phyloP scores from a whole-genome alignment of 1,284 basidiomycete genomes.

The Ganoderma meredithae region DNA sequence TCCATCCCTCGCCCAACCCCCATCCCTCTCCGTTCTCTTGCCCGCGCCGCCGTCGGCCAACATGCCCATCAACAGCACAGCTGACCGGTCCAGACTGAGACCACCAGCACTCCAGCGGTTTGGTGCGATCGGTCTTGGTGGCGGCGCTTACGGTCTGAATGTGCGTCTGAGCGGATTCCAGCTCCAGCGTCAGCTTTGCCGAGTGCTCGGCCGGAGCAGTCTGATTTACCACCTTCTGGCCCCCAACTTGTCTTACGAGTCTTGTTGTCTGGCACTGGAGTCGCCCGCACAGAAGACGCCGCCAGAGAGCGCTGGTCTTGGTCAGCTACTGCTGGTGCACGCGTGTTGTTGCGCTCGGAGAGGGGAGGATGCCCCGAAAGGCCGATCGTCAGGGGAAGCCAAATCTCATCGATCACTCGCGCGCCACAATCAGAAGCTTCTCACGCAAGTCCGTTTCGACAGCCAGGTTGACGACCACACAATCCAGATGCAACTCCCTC shows the following conservation, averaged over 20 bases:
- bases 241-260: not conserved
- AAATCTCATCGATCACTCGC: slow-evolving; percentile 10
- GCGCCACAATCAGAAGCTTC: slow-evolving; percentile 9
- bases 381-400: slow-evolving; percentile 14
- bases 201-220: not conserved
- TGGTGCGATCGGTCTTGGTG: slow-evolving; percentile 23
- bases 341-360: not conserved
- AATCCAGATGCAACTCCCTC: not conserved
- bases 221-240: slow-evolving; percentile 8
- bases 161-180: slow-evolving; percentile 29
- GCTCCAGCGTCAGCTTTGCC: slow-evolving; percentile 12
- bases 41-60: not conserved
- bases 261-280: not conserved
- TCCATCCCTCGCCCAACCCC: not conserved
- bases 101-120: slow-evolving; percentile 12
- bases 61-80: not conserved
- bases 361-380: not conserved
- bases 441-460: slow-evolving; percentile 11
- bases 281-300: not conserved
- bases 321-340: not conserved
- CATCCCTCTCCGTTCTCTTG: not conserved
- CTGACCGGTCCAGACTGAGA: not conserved
- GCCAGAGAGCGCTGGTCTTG: not conserved
- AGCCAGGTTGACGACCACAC: slow-evolving; percentile 11
- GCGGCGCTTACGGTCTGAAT: slow-evolving; percentile 29